phyloP scores from a whole-genome alignment of 257 asterid species.

The Penstemon barbatus region DNA sequence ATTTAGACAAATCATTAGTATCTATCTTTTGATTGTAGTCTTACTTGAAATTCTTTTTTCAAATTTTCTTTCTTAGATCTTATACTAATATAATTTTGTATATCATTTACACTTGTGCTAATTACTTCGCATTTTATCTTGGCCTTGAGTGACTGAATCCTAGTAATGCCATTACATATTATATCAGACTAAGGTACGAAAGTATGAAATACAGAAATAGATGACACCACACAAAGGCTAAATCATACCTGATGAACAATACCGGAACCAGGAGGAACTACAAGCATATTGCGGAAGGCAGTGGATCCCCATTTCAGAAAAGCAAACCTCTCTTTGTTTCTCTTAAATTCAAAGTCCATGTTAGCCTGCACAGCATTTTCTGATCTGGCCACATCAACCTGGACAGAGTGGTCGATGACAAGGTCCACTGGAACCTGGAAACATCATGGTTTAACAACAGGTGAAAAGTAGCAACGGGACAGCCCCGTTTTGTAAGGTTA shows the following conservation, averaged over 20 bases:
- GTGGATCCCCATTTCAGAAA: slow-evolving; percentile 94
- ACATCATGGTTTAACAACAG: slow-evolving; percentile 18
- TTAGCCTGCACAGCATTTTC: slow-evolving; percentile 92
- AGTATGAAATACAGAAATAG: background rate
- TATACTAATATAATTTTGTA: too few species aligned
- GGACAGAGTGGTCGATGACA: slow-evolving; percentile 93
- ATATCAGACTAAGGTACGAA: slow-evolving; percentile 23
- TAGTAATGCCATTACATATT: background rate
- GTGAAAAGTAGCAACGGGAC: slow-evolving; percentile 3
- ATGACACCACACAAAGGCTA: background rate
- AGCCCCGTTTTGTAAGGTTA: slow-evolving; percentile 4
- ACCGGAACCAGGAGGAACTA: slow-evolving; percentile 98
- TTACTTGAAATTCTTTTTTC: background rate
- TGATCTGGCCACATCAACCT: slow-evolving; percentile 85
- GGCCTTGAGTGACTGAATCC: too few species aligned
- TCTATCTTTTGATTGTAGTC: background rate
- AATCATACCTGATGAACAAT: slow-evolving; percentile 85
- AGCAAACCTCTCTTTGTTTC: slow-evolving; percentile 90
- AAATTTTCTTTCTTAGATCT: too few species aligned
- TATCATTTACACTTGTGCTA: too few species aligned
- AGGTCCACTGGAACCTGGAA: slow-evolving; percentile 93
- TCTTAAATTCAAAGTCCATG: slow-evolving; percentile 84
- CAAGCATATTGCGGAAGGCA: slow-evolving; percentile 88
- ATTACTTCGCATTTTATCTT: too few species aligned
- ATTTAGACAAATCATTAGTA: background rate